phyloP scores from a whole-genome alignment of 176 grass and related monocot genomes.

The Puya raimondii region DNA sequence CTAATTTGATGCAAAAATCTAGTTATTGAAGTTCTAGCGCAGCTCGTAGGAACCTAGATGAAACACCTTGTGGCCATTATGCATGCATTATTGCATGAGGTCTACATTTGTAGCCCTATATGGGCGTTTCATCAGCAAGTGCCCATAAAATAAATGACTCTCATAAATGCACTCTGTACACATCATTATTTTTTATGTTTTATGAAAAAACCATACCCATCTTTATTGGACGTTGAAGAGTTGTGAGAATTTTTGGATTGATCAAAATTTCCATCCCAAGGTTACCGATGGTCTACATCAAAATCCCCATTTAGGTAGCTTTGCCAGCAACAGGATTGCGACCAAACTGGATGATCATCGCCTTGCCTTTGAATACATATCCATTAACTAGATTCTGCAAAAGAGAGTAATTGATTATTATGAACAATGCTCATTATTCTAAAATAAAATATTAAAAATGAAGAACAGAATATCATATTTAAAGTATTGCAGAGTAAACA shows the following conservation, averaged over 20 bases:
- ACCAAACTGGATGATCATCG: conserved; percentile 88
- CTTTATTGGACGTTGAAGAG: not conserved
- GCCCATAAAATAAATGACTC: not conserved
- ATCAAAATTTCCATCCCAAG: not conserved
- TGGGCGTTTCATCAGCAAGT: too few relatives aligned
- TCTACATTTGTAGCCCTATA: too few relatives aligned
- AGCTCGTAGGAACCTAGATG: too few relatives aligned
- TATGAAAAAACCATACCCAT: not conserved
- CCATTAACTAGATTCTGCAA: conserved; percentile 86
- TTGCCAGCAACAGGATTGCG: conserved; percentile 67
- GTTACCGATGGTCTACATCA: not conserved
- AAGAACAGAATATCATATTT: too few relatives aligned
- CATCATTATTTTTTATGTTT: not conserved
- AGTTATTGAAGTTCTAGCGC: too few relatives aligned
- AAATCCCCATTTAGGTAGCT: conserved; percentile 23
- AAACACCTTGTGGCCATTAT: too few relatives aligned
- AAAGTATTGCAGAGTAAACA: too few relatives aligned
- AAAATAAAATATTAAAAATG: not conserved
- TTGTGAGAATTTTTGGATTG: not conserved
- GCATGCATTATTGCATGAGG: too few relatives aligned
- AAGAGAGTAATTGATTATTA: conserved; percentile 8
- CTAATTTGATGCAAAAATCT: too few relatives aligned
- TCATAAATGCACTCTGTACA: not conserved
- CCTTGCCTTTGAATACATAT: conserved; percentile 81
- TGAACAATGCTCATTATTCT: not conserved